A percentile compares a stretch with the other conserved stretches of the same genome.
Conservation (phyloP, 257 asterid species). For the Osmanthus fragrans region DNA sequence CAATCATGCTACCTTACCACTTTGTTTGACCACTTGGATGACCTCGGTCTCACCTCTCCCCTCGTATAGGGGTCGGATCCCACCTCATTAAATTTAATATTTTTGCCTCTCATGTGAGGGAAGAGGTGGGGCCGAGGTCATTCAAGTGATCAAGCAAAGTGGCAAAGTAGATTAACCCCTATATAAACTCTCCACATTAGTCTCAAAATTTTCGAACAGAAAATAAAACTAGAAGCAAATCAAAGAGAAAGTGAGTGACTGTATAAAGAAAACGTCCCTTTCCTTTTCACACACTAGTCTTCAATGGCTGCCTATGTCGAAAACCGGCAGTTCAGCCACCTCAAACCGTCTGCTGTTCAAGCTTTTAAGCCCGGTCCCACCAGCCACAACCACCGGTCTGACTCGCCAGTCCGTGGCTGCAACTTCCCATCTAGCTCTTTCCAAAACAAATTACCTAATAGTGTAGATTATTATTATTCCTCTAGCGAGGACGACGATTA, state of each 20-base stretch:
- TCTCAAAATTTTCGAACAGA: slow-evolving; percentile 28
- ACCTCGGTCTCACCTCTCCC: too few species aligned
- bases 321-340: slow-evolving; percentile 55
- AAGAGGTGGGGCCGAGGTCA: too few species aligned
- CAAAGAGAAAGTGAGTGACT: neutral
- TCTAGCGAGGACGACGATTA: slow-evolving; percentile 54
- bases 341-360: slow-evolving; percentile 43
- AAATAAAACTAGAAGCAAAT: neutral
- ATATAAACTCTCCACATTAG: slow-evolving; percentile 30
- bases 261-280: slow-evolving; percentile 24
- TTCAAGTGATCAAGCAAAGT: too few species aligned
- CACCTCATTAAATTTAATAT: too few species aligned
- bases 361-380: slow-evolving; percentile 36
- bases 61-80: too few species aligned
- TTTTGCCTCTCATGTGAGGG: too few species aligned
- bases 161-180: too few species aligned
- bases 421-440: slow-evolving; percentile 35
- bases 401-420: slow-evolving; percentile 61
- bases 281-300: slow-evolving; percentile 20
- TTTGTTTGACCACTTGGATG: too few species aligned
- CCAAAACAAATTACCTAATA: slow-evolving; percentile 5
- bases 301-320: slow-evolving; percentile 80
- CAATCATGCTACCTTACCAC: too few species aligned
- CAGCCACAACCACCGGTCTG: slow-evolving; percentile 40
- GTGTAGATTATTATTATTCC: slow-evolving; percentile 32